Base-by-base conservation (phyloP, 208 protist genomes). In the Kentomonas sorsogonicus region DNA sequence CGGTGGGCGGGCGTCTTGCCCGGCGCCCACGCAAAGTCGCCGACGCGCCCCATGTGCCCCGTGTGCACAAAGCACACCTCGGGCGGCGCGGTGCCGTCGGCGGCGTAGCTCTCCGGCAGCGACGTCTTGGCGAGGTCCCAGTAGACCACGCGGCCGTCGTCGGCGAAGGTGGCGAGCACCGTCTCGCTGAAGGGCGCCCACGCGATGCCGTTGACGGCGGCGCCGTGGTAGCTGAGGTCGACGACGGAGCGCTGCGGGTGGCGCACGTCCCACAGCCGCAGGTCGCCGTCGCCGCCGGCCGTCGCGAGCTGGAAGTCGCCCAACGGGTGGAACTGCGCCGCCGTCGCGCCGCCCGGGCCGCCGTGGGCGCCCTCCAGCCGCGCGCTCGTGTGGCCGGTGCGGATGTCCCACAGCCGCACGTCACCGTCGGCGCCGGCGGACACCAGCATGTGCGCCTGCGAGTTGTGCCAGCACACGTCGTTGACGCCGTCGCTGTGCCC, bases 381-480 rank as follows among this genome's bases (percentile, higher is more conserved):
- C n/a, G 50, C 45, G 59, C 40, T 67, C 22, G 40, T 60, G 7
- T 34, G 27, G 52, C 36, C 47, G 29, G 54, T 68, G 48, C 88
- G 81, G 18, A 69, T 95, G 66, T 97, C 92, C 92, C 92, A 97
- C 30, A 91, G 72, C 36, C 69, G 63, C 2, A 98, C 68, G 38
- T 90, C 72, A n/a, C 79, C 78, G 72, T 99, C 97, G 74, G 98
- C 95, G 59, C 89, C 89, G 20, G 95, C 92, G 0, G 93, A 97
- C 26, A 80, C 94, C 55, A 98, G 95, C 33, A 98, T 60, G 33
- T 74, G 58, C 0, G 75, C 70, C 36, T 98, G 83, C 26, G 80
- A 66, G 15, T 51, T 43, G 67, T 98, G 94, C 91, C 92, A 99
- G 20, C 63, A 73, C 16, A 98, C 96, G 63, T 99, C 97, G 55